A percentile compares a stretch with the other conserved stretches of the same genome.
phyloP scores from a whole-genome alignment of 2,329 filamentous ascomycete species.

The Trichoderma gracile region DNA sequence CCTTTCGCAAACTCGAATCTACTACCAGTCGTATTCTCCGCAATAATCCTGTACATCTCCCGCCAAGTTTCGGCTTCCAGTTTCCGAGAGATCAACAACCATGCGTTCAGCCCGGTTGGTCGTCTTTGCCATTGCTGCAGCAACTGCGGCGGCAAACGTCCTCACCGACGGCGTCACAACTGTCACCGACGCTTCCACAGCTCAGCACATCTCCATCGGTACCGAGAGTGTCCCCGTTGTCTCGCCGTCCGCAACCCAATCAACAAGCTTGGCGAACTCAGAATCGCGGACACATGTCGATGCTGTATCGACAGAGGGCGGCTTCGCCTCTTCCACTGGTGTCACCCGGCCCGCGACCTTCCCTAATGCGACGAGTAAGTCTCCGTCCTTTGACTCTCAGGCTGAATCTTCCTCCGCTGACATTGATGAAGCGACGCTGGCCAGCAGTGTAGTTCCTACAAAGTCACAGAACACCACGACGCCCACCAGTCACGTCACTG shows the following conservation, averaged over 20 bases:
- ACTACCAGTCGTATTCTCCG: slow-evolving; percentile 13
- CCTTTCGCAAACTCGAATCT: slow-evolving; percentile 6
- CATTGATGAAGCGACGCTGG: slow-evolving; percentile 16
- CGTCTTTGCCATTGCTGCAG: slow-evolving; percentile 25
- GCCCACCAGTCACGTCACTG: slow-evolving; percentile 35
- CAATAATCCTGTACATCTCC: slow-evolving; percentile 5
- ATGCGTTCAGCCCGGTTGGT: slow-evolving; percentile 31
- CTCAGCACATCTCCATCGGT: neutral
- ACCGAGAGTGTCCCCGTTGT: slow-evolving; percentile 5
- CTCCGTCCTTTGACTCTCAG: neutral
- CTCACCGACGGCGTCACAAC: slow-evolving; percentile 11
- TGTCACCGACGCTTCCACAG: slow-evolving; percentile 4
- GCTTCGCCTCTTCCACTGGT: slow-evolving; percentile 3
- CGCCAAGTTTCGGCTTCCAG: slow-evolving; percentile 15
- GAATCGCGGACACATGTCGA: neutral
- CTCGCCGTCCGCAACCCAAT: slow-evolving; percentile 11
- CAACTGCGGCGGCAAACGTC: slow-evolving; percentile 23
- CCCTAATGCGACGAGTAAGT: slow-evolving; percentile 24
- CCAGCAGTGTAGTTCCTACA: slow-evolving; percentile 20
- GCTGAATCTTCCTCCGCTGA: neutral
- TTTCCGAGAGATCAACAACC: neutral
- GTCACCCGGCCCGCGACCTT: slow-evolving; percentile 11
- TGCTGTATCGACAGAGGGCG: neutral
- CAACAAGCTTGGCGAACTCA: neutral
- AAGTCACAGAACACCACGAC: slow-evolving; percentile 34